A percentile compares a stretch with the other conserved stretches of the same genome.
These are phyloP conservation scores for Umbellularia californica DNA, from an alignment of 164 flowering plant species.

Conservation along the genomic window DNA sequence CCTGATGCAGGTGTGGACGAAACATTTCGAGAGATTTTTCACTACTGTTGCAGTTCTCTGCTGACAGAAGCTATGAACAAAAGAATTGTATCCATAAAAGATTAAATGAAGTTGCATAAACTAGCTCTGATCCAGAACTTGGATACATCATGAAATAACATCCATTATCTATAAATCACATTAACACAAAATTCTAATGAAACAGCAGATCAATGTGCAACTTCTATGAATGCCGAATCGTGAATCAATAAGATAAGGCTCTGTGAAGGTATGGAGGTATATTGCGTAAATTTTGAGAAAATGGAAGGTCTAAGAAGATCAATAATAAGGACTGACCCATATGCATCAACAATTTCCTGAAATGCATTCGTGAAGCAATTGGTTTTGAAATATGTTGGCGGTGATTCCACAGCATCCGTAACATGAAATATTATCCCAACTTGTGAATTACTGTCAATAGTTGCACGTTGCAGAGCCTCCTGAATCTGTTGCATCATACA, in stretches of 20 bases:
- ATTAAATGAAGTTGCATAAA: too few relatives aligned
- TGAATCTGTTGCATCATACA: constrained; percentile 62
- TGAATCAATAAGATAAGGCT: neutral
- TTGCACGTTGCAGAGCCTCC: constrained; percentile 89
- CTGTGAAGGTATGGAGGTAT: too few relatives aligned
- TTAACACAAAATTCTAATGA: too few relatives aligned
- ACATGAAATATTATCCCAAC: constrained; percentile 89
- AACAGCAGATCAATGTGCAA: neutral
- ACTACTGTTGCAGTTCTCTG: too few relatives aligned
- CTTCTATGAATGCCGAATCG: neutral
- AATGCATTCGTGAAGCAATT: constrained; percentile 72
- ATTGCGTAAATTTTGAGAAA: too few relatives aligned
- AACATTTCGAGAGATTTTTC: too few relatives aligned
- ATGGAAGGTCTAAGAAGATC: neutral
- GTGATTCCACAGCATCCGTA: constrained; percentile 83
- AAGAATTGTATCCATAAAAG: too few relatives aligned
- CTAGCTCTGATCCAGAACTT: too few relatives aligned
- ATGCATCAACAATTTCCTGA: constrained; percentile 98
- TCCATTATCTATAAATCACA: too few relatives aligned
- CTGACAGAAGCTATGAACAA: too few relatives aligned
- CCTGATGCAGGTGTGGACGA: too few relatives aligned
- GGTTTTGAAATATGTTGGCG: constrained; percentile 93
- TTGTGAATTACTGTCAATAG: constrained; percentile 90
- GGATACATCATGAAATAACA: too few relatives aligned
- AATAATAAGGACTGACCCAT: constrained; percentile 55